Evolutionary conservation across 306 rosid genomes (phyloP).

Genomic region (Vicia sativa): DNA sequence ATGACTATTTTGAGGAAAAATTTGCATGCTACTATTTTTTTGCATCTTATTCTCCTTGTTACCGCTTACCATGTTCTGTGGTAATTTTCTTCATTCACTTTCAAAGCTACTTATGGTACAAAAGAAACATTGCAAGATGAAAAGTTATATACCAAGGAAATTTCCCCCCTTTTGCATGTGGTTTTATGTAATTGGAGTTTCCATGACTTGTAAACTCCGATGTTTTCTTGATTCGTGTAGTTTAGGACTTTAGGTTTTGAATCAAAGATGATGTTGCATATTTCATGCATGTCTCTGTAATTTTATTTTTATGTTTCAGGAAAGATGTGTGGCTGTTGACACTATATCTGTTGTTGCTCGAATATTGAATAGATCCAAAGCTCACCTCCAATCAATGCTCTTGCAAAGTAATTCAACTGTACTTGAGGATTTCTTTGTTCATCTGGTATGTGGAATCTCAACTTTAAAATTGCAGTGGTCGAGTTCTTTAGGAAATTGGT

Average conservation of each 20-base stretch:
- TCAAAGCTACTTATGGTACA: conserved; percentile 15
- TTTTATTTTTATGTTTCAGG: conserved; percentile 63
- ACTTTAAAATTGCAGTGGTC: conserved; percentile 32
- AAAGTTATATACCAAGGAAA: conserved; percentile 17
- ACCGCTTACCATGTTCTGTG: conserved; percentile 14
- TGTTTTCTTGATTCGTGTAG: conserved; percentile 31
- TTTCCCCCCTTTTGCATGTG: background rate
- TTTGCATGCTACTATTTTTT: conserved; percentile 3
- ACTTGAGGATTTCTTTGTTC: conserved; percentile 85
- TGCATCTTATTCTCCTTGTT: conserved; percentile 14
- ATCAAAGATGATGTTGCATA: conserved; percentile 30
- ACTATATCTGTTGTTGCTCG: conserved; percentile 75
- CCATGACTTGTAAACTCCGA: conserved; percentile 15
- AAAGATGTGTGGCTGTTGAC: conserved; percentile 94
- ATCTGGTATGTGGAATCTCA: conserved; percentile 67
- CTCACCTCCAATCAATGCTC: conserved; percentile 89
- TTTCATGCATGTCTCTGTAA: conserved; percentile 35
- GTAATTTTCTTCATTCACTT: conserved; percentile 12
- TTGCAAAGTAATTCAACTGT: conserved; percentile 78
- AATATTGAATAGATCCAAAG: conserved; percentile 83
- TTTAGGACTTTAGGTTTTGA: conserved; percentile 34
- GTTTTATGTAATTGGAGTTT: conserved; percentile 21
- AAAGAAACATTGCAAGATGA: conserved; percentile 16
- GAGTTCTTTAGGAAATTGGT: conserved; percentile 34
- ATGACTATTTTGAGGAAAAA: background rate